Percentiles rank a stretch among this genome's conserved stretches.
phyloP scores from a whole-genome alignment of 306 rosid genomes.

The Malus asiatica region DNA sequence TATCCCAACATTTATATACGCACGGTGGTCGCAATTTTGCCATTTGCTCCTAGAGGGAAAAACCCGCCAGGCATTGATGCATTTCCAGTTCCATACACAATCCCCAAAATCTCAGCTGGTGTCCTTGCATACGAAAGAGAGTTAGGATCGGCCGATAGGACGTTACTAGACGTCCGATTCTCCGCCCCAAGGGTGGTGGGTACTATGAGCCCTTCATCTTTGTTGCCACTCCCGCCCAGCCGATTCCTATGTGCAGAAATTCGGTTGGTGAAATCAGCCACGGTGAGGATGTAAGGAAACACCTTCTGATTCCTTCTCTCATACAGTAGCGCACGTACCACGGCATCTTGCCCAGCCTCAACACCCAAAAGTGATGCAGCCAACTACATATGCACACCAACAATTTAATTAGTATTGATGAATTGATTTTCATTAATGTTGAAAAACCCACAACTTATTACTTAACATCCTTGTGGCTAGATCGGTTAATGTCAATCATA shows the following conservation, averaged over 20 bases:
- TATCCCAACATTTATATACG: not conserved
- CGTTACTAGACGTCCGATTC: conserved; percentile 14
- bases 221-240: conserved; percentile 19
- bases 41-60: conserved; percentile 23
- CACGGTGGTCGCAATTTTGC: conserved; percentile 5
- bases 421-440: too few relatives aligned
- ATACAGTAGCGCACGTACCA: conserved; percentile 11
- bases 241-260: conserved; percentile 11
- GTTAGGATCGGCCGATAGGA: conserved; percentile 3
- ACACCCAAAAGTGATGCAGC: conserved; percentile 16
- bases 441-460: too few relatives aligned
- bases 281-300: conserved; percentile 12
- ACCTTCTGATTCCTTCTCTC: not conserved
- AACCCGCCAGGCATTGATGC: conserved; percentile 16
- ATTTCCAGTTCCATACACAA: conserved; percentile 3
- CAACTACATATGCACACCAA: conserved; percentile 1
- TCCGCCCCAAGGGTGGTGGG: too few relatives aligned
- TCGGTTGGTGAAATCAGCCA: conserved; percentile 18
- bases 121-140: not conserved
- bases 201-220: conserved; percentile 21
- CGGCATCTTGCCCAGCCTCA: conserved; percentile 26
- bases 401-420: too few relatives aligned
- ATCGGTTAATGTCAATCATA: too few relatives aligned
- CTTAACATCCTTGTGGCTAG: too few relatives aligned
- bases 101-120: conserved; percentile 5